Evolutionary conservation across 2,329 filamentous ascomycete genomes (phyloP).

Genomic region (Podosphaera fusca): DNA sequence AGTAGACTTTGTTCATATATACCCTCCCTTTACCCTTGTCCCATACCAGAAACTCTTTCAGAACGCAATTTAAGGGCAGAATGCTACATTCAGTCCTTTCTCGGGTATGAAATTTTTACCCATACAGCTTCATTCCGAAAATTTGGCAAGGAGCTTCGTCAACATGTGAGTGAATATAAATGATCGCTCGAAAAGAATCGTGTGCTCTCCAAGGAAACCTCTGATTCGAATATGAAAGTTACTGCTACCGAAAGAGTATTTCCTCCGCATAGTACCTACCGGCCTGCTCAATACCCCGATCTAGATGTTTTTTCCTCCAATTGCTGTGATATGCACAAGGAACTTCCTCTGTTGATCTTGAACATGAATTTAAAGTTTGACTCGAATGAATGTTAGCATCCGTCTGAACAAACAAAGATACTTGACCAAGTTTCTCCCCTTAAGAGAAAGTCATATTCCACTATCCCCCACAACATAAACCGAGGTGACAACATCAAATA

Average conservation of each 20-base stretch:
- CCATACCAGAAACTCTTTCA: background rate
- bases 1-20: background rate
- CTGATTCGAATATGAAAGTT: background rate
- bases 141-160: background rate
- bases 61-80: background rate
- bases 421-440: background rate
- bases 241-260: background rate
- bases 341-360: background rate
- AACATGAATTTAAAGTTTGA: background rate
- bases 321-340: background rate
- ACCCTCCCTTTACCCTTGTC: background rate
- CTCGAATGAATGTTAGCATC: background rate
- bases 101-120: background rate
- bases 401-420: background rate
- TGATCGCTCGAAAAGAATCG: background rate
- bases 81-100: background rate
- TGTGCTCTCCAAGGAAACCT: background rate
- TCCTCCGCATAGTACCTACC: background rate
- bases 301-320: background rate
- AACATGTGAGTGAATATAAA: background rate
- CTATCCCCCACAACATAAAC: background rate
- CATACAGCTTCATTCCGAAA: background rate
- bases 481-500: background rate
- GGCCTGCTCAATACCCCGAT: no score
- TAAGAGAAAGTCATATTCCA: background rate